Evolutionary conservation across 2,329 filamentous ascomycete genomes (phyloP).

Genomic region (Calonectria naviculata): DNA sequence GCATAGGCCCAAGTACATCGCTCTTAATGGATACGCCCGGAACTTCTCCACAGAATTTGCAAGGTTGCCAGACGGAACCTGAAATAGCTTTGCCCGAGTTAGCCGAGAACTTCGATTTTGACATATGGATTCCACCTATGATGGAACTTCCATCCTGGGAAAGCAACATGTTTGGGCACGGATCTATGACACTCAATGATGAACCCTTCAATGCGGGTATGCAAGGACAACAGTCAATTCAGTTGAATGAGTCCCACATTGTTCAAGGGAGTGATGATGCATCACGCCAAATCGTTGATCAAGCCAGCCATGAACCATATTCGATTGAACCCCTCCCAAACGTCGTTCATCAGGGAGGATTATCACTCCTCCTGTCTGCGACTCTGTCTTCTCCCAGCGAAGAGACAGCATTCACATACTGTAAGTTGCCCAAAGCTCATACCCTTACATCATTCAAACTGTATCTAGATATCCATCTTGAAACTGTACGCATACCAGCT

Average conservation of each 20-base stretch:
- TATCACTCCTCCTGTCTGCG: background rate
- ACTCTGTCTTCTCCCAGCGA: background rate
- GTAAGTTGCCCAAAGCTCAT: background rate
- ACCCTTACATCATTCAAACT: background rate
- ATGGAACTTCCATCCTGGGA: background rate
- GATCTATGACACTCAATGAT: background rate
- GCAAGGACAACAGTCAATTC: background rate
- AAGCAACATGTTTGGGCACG: background rate
- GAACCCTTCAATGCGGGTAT: background rate
- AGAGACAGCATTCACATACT: conserved; percentile 14
- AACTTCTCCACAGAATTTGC: background rate
- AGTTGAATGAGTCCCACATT: background rate
- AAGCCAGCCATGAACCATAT: background rate
- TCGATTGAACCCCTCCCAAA: background rate
- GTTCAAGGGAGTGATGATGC: background rate
- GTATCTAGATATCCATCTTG: background rate
- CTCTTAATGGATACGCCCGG: background rate
- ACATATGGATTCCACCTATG: background rate
- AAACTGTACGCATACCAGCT: background rate
- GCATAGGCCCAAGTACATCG: background rate
- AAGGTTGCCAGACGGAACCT: background rate
- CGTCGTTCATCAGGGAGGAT: background rate
- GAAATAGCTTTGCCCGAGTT: background rate
- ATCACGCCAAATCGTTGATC: background rate
- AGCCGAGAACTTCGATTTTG: background rate